Conservation (phyloP, 371 early-diverging fungal genomes). For the Mortierella polycephala region DNA sequence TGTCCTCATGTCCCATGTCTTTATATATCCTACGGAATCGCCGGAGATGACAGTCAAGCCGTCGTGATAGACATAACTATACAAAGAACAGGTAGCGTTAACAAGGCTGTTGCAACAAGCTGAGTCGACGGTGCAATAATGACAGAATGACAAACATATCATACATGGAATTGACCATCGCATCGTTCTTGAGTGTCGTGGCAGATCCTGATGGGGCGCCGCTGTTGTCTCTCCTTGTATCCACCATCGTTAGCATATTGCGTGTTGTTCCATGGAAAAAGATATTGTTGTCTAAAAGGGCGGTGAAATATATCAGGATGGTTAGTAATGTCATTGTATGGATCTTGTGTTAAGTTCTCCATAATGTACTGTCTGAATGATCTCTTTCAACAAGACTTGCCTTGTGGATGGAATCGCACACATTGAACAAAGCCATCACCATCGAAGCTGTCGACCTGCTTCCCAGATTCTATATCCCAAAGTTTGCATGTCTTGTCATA, state of each 20-base stretch:
- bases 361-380: not conserved
- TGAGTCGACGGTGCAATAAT: not conserved
- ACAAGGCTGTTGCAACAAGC: not conserved
- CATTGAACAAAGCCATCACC: conserved; percentile 89
- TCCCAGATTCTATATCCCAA: conserved; percentile 84
- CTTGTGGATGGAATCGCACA: conserved; percentile 80
- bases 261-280: conserved; percentile 86
- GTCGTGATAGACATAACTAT: conserved; percentile 73
- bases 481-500: conserved; percentile 88
- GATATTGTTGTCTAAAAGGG: conserved; percentile 68
- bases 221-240: conserved; percentile 62
- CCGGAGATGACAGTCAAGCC: conserved; percentile 82
- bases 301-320: not conserved
- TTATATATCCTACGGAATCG: conserved; percentile 80
- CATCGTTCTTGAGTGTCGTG: conserved; percentile 69
- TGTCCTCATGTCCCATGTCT: conserved; percentile 87
- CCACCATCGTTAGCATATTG: conserved; percentile 77
- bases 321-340: not conserved
- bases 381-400: conserved; percentile 48
- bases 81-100: not conserved
- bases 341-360: not conserved
- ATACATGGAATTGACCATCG: conserved; percentile 86
- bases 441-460: conserved; percentile 71
- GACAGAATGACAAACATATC: conserved; percentile 14
- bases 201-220: conserved; percentile 52